Conservation (phyloP, 768 basidiomycete genomes). For the Floccularia luteovirens region DNA sequence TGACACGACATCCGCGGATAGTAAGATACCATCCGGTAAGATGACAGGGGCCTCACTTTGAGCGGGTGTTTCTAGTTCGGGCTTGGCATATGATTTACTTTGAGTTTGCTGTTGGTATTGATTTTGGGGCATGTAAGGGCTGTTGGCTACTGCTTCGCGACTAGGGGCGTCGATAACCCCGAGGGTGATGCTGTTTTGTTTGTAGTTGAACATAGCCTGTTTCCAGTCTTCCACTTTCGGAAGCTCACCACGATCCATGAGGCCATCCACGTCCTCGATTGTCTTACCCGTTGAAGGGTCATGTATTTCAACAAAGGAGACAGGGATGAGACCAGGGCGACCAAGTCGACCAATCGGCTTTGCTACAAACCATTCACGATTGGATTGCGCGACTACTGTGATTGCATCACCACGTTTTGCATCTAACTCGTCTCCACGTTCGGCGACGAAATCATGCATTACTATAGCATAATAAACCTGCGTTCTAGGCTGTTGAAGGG, state of each 20-base stretch:
- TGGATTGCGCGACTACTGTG: constrained; percentile 98
- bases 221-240: constrained; percentile 99
- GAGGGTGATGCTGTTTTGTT: constrained; percentile 91
- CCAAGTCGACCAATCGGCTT: constrained; percentile 95
- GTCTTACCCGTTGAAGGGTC: constrained; percentile 84
- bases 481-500: constrained; percentile 26
- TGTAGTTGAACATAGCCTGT: constrained; percentile 89
- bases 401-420: constrained; percentile 92
- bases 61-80: constrained; percentile 5
- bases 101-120: constrained; percentile 12
- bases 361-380: constrained; percentile 99
- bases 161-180: constrained; percentile 73
- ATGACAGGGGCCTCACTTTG: constrained; percentile 34
- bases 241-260: constrained; percentile 84
- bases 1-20: constrained; percentile 86
- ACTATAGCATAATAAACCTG: constrained; percentile 92
- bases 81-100: constrained; percentile 10
- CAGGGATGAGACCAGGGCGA: constrained; percentile 94
- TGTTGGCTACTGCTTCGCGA: constrained; percentile 33
- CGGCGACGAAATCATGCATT: constrained; percentile 92
- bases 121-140: constrained; percentile 28
- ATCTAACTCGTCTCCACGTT: constrained; percentile 93
- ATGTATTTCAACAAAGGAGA: constrained; percentile 93
- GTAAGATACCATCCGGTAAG: constrained; percentile 79
- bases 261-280: constrained; percentile 62